Conservation (phyloP, 2,329 filamentous ascomycete species). For the Xylaria sp. region DNA sequence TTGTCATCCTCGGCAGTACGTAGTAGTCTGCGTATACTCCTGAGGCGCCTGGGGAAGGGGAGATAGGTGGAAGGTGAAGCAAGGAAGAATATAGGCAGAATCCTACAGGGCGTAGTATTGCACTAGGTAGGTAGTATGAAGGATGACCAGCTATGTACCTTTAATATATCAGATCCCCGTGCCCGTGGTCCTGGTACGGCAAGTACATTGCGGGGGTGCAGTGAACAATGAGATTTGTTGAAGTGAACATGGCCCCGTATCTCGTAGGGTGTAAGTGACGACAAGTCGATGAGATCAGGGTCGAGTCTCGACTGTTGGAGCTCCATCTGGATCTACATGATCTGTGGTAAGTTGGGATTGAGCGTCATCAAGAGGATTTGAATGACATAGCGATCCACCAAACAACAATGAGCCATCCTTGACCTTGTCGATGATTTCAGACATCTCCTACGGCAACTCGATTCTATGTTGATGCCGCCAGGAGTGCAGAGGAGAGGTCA, state of each 20-base stretch:
- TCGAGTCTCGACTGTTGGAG: neutral
- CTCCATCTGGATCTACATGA: neutral
- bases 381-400: neutral
- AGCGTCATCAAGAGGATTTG: neutral
- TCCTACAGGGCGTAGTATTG: conserved; percentile 1
- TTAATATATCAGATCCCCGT: conserved; percentile 22
- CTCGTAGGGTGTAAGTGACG: conserved; percentile 24
- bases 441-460: neutral
- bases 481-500: conserved; percentile 14
- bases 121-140: no score
- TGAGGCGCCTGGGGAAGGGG: neutral
- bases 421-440: neutral
- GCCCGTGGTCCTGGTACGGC: conserved; percentile 34
- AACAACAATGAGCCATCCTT: neutral
- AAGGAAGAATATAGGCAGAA: neutral
- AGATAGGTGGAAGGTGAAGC: neutral
- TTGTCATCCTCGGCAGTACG: conserved; percentile 4
- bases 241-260: conserved; percentile 16
- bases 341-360: neutral
- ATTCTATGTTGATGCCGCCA: neutral
- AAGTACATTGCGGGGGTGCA: conserved; percentile 29
- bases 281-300: conserved; percentile 5
- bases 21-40: neutral
- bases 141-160: conserved; percentile 7
- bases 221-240: conserved; percentile 4